Base-by-base conservation (phyloP, 495 filamentous ascomycete species). In the Margaritispora aquatica region DNA sequence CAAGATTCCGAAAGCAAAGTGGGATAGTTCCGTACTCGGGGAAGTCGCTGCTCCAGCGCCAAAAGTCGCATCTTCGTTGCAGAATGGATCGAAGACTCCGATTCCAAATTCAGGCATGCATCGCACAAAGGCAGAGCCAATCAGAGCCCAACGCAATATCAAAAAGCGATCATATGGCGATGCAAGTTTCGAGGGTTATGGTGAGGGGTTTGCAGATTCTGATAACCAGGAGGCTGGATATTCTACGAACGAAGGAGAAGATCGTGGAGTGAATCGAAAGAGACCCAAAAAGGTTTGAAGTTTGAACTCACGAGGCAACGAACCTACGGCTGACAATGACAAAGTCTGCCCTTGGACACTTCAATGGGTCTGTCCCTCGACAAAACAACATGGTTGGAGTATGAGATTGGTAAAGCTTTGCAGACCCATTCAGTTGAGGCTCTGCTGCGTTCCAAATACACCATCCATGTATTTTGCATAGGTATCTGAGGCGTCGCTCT, bases 161-260 rank as follows among this genome's bases (percentile, higher is more conserved):
- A 80, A 78, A 72, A 80, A 77, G 69, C 70, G 77, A 60, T 73
- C 74, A 57, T 84, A 77, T 64, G 74, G 75, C 48, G 80, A 82
- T 62, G 75, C 71, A 57, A 83, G 77, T 63, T 83, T 74, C 63
- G 80, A 83, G 59, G 80, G 80, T 46, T 83, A 83, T 63, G 78
- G 76, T 23, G 80, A 83, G 57, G 77, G 80, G 20, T 81, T 63
- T 49, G 71, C 68, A 1, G 80, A 81, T 55, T 78, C 80, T 58
- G 77, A 80, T 54, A 60, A 63, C 1, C 77, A 67, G 50, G 74
- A 73, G 7, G 64, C 68, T 0, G 79, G 78, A 20, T 82, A 81
- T 51, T 81, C 78, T 38, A 80, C 77, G 21, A 75, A 74, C 38
- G 79, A 80, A 57, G 79, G 73, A 26, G 79, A 76, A 54, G 73